Evolutionary conservation across 352 stramenopile genomes (phyloP).

Genomic region (Thalassiosira ordinaria): DNA sequence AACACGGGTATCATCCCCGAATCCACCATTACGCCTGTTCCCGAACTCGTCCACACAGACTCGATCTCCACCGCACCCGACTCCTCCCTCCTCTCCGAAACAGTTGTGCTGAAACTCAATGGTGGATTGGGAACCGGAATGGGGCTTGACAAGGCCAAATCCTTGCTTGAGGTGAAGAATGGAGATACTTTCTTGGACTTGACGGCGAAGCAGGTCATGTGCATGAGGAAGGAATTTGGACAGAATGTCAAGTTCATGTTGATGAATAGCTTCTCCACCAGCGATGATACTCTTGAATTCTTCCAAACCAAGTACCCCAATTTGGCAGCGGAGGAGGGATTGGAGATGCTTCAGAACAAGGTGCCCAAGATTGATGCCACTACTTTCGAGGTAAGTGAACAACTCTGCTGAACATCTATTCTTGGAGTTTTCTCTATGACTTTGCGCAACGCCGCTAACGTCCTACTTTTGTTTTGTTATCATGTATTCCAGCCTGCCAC

Average conservation of each 20-base stretch:
- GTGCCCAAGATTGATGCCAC: conserved; percentile 93
- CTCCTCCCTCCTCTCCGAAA: conserved; percentile 92
- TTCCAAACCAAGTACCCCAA: conserved; percentile 97
- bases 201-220: conserved; percentile 97
- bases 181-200: conserved; percentile 99
- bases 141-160: conserved; percentile 93
- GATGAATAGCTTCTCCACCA: conserved; percentile 99
- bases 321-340: conserved; percentile 92
- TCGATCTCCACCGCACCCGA: conserved; percentile 66
- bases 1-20: conserved; percentile 97
- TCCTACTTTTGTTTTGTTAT: too few relatives aligned
- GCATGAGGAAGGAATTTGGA: conserved; percentile 93
- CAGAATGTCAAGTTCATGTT: conserved; percentile 98
- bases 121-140: conserved; percentile 98
- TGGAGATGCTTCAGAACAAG: conserved; percentile 99
- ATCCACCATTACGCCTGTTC: conserved; percentile 90
- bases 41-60: conserved; percentile 76
- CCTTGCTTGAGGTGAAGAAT: conserved; percentile 84
- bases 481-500: conserved; percentile 75
- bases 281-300: conserved; percentile 97
- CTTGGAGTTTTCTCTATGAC: too few relatives aligned
- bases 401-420: too few relatives aligned
- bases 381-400: conserved; percentile 79
- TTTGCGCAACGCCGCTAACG: too few relatives aligned
- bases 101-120: conserved; percentile 99